phyloP scores from a whole-genome alignment of 2,329 filamentous ascomycete species.

The Tolypocladium ophioglossoides region DNA sequence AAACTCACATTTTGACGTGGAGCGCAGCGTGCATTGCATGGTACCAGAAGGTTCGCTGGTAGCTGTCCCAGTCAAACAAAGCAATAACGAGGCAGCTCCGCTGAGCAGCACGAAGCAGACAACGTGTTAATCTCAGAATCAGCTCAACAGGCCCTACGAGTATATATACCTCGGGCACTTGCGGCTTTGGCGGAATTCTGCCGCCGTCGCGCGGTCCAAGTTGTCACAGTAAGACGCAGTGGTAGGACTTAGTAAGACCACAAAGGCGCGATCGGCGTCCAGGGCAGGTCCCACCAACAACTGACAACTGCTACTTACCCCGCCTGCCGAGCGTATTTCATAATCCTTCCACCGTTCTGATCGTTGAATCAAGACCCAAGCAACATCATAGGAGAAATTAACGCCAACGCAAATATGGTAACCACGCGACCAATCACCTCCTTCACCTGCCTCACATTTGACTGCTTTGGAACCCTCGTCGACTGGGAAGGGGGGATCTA shows the following conservation, averaged over 20 bases:
- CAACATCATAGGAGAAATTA: not conserved
- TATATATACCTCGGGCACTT: too few relatives aligned
- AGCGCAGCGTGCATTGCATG: too few relatives aligned
- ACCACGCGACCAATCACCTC: constrained; percentile 11
- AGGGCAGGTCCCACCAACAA: not conserved
- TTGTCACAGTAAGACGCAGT: not conserved
- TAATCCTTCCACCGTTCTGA: not conserved
- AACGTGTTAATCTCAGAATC: not conserved
- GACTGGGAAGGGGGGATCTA: constrained; percentile 66
- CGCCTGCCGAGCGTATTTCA: not conserved
- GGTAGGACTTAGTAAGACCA: not conserved
- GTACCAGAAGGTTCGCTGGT: too few relatives aligned
- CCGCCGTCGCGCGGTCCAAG: not conserved
- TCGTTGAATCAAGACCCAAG: too few relatives aligned
- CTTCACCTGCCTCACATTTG: constrained; percentile 50
- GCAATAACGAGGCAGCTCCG: too few relatives aligned
- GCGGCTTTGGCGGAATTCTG: not conserved
- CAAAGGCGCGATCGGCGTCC: not conserved
- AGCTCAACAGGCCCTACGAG: not conserved
- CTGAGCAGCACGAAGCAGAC: too few relatives aligned
- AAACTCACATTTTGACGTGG: too few relatives aligned
- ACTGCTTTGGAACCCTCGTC: constrained; percentile 71
- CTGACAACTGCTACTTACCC: not conserved
- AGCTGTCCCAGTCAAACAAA: too few relatives aligned
- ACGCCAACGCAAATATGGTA: constrained; percentile 1